Percentiles rank a stretch among this genome's conserved stretches.
These are phyloP conservation scores for Pythium aristosporum DNA, from an alignment of 352 stramenopile species.

Conservation along the genomic window DNA sequence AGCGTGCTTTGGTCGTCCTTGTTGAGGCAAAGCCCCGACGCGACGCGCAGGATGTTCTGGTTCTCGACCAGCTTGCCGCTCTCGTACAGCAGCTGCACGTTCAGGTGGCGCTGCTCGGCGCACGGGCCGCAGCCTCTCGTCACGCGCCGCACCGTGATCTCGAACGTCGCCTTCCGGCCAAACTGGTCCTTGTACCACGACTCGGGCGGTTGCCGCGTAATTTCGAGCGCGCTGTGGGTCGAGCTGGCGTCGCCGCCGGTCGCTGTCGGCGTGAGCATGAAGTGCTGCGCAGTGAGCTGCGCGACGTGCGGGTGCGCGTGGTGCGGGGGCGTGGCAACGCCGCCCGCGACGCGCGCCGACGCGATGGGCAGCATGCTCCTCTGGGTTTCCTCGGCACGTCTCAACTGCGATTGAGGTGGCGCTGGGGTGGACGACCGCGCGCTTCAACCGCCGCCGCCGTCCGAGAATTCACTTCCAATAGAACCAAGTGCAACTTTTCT, in stretches of 20 bases:
- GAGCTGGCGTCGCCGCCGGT: slow-evolving; percentile 6
- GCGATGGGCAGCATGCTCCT: slow-evolving; percentile 19
- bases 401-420: background rate
- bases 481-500: slow-evolving; percentile 30
- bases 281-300: slow-evolving; percentile 7
- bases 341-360: slow-evolving; percentile 11
- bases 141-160: slow-evolving; percentile 40
- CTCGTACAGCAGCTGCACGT: slow-evolving; percentile 72
- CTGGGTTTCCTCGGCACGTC: background rate
- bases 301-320: slow-evolving; percentile 10
- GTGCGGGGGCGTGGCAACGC: slow-evolving; percentile 3
- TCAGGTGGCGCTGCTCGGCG: slow-evolving; percentile 47
- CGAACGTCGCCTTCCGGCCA: slow-evolving; percentile 72
- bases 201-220: slow-evolving; percentile 56
- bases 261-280: slow-evolving; percentile 12
- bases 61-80: slow-evolving; percentile 77
- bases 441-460: background rate
- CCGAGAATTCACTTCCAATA: background rate
- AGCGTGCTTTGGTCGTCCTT: slow-evolving; percentile 50
- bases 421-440: background rate
- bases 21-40: slow-evolving; percentile 60
- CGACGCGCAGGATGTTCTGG: slow-evolving; percentile 66
- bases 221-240: slow-evolving; percentile 39
- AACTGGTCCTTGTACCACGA: slow-evolving; percentile 85
- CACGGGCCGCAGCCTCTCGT: slow-evolving; percentile 40